A percentile compares a stretch with the other conserved stretches of the same genome.
phyloP scores from a whole-genome alignment of 371 early-diverging fungal species.

The Mucor circinelloides region DNA sequence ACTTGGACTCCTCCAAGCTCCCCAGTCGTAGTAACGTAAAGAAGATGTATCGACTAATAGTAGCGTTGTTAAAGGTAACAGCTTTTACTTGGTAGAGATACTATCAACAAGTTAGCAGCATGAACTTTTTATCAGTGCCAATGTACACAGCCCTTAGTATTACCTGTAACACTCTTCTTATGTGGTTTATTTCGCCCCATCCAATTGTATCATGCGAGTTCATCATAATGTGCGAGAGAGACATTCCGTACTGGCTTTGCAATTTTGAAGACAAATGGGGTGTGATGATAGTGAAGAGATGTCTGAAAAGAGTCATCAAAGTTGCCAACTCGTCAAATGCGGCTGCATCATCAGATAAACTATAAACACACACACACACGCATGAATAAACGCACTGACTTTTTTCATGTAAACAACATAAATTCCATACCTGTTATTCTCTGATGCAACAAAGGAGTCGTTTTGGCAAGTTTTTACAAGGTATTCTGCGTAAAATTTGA shows the following conservation, averaged over 20 bases:
- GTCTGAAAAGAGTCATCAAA: slow-evolving; percentile 21
- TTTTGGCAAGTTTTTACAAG: slow-evolving; percentile 21
- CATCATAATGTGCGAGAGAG: slow-evolving; percentile 24
- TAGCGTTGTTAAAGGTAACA: slow-evolving; percentile 72
- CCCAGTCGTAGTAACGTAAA: slow-evolving; percentile 60
- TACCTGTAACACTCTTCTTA: slow-evolving; percentile 36
- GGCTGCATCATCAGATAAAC: neutral
- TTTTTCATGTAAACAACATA: neutral
- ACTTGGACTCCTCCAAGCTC: slow-evolving; percentile 71
- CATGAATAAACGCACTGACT: neutral
- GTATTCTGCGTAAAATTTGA: slow-evolving; percentile 39
- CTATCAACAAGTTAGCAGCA: neutral
- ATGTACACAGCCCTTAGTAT: neutral
- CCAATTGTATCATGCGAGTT: slow-evolving; percentile 33
- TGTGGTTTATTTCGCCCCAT: slow-evolving; percentile 36
- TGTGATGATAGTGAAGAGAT: slow-evolving; percentile 11
- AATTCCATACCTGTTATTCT: neutral
- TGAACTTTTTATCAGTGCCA: neutral
- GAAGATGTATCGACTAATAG: slow-evolving; percentile 63
- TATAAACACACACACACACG: neutral
- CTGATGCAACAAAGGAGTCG: slow-evolving; percentile 15
- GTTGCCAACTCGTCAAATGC: slow-evolving; percentile 21
- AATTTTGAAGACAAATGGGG: slow-evolving; percentile 8
- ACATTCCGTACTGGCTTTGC: slow-evolving; percentile 16
- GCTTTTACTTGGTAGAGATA: slow-evolving; percentile 61